Evolutionary conservation across 768 basidiomycete species (phyloP), one percentile per base, ranked within the genome.

Genomic region (Hygrocybe coccinea): DNA sequence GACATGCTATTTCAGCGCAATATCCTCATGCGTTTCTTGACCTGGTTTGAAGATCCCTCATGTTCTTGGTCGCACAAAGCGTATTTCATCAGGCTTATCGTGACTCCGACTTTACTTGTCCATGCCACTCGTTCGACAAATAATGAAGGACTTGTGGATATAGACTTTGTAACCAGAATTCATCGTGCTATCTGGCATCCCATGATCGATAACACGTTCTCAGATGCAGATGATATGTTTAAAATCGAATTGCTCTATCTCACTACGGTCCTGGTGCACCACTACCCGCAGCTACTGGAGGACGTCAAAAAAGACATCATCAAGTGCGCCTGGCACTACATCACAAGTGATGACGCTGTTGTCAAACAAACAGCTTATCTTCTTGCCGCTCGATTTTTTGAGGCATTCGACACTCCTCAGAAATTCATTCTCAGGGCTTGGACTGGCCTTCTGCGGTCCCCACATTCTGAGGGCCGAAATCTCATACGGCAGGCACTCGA

Each of bases 341-440:
- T 95, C 61, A 80, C 79, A 5, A 85, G 77, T 53, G 91, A 95
- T 39, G 97, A 98, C 67, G 80, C 87, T 5, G 84, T 94, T 17
- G 91, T 97, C 64, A 95, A 92, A 69, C 91, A 97, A 68, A 90
- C 90, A 8, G 89, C 92, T 0, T 93, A 93, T 67, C 81, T 97
- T 35, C 79, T 98, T 5, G 85, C 90, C 34, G 92, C 97, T 37
- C 83, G 88, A 33, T 98, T 98, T 77, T 94, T 95, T 63, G 85
- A 88, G 12, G 84, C 83, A 6, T 95, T 89, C 69, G 89, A 89
- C 15, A 89, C 87, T 1, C 95, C 95, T 1, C 80, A 83, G 57
- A 98, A 97, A 70, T 94, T 99, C 67, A 84, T 95, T 48, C 71
- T 94, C 50, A 82, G 87, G 5, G 89, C 94, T 22, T 98, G 95